Evolutionary conservation across 306 rosid genomes (phyloP).

Genomic region (Dryas drummondii): DNA sequence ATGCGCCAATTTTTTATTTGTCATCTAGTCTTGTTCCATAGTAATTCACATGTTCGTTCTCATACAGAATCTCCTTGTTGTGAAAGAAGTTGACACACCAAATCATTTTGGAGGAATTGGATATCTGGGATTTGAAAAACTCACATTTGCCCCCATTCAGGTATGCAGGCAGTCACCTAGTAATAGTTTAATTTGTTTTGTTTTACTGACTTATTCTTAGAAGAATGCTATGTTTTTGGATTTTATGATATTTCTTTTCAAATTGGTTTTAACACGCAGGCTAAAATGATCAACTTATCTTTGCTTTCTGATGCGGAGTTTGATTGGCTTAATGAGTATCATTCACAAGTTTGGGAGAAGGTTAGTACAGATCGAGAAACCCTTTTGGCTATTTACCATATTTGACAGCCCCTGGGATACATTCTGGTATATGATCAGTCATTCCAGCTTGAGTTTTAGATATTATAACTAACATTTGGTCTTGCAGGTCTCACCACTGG

Average conservation of each 20-base stretch:
- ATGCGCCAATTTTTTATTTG: neutral
- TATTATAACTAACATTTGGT: conserved; percentile 21
- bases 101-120: conserved; percentile 78
- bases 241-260: conserved; percentile 8
- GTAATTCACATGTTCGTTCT: conserved; percentile 28
- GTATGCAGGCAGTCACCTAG: conserved; percentile 36
- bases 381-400: neutral
- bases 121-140: conserved; percentile 88
- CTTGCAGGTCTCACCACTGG: conserved; percentile 76
- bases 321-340: conserved; percentile 81
- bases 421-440: too few species aligned
- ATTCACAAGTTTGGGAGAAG: conserved; percentile 92
- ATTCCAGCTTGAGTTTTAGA: neutral
- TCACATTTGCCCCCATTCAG: conserved; percentile 89
- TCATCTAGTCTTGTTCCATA: neutral
- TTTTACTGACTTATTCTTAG: neutral
- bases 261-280: conserved; percentile 52
- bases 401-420: neutral
- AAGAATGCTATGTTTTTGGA: neutral
- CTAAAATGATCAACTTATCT: conserved; percentile 69
- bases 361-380: conserved; percentile 31
- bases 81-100: conserved; percentile 62
- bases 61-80: conserved; percentile 81
- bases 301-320: conserved; percentile 70
- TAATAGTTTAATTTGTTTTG: neutral